Evolutionary conservation across 495 filamentous ascomycete species (phyloP), one percentile per base, ranked within the genome.

Genomic region (Penicillium paxilli): DNA sequence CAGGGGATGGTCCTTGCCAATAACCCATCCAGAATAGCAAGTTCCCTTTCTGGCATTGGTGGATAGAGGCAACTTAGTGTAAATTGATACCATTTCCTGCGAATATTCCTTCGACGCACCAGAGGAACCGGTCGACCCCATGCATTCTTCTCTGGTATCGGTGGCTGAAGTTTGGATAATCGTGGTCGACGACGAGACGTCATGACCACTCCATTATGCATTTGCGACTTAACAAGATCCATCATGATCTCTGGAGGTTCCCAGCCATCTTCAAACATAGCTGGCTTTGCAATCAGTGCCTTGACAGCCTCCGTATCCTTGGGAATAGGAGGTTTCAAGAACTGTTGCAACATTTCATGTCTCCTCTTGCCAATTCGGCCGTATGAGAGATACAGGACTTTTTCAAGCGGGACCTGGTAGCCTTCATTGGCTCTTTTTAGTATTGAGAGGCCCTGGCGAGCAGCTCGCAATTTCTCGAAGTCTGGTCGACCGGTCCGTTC

Each of bases 291-390:
- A 32, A 72, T 30, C 0, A 68, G 35, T 12, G 60, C 50, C 35
- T 64, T 51, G 1, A 72, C 37, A 2, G 59, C 60, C 9, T 54
- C 30, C 8, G 64, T 68, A 5, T 78, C 61, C 17, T 55, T 37
- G 0, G 79, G 72, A 9, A 69, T 49, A 17, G 75, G 58, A 11
- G 63, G 69, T 11, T 52, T 51, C 12, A 84, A 54, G 24, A 92
- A 55, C 0, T 75, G 60, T 1, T 66, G 35, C 22, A 90, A 49
- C 21, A 96, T 72, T 38, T 86, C 69, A 30, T 87, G 83, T 44
- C 86, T 78, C 38, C 88, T 81, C 58, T 72, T 82, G 14, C 93
- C 92, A 3, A 70, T 68, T 24, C 93, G 85, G 3, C 91, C 94
- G 67, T 95, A 94, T 23, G 87, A 82, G 40, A 80, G 58, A 5